phyloP scores from a whole-genome alignment of 2,329 filamentous ascomycete genomes.

The Arthrobotrys sphaeroides region DNA sequence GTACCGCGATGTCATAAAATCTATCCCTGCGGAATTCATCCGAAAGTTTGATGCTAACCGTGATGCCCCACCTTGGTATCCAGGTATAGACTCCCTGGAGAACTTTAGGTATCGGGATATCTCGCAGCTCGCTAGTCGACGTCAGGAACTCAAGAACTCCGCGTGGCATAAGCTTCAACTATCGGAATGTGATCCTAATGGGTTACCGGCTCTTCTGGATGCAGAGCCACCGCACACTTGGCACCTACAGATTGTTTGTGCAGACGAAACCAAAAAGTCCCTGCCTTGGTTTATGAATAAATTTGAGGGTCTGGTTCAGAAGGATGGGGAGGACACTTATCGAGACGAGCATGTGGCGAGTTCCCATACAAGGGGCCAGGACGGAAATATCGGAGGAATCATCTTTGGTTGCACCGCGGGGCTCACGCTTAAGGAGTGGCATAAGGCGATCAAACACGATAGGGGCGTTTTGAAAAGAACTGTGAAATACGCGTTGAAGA shows the following conservation, averaged over 20 bases:
- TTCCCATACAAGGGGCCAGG: constrained; percentile 31
- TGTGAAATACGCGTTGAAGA: constrained; percentile 29
- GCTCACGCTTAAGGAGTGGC: constrained; percentile 23
- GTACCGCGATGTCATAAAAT: constrained; percentile 35
- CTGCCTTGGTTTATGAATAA: constrained; percentile 50
- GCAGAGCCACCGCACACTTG: constrained; percentile 28
- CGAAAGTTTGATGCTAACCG: constrained; percentile 36
- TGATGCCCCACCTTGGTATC: constrained; percentile 39
- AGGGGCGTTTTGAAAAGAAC: constrained; percentile 39
- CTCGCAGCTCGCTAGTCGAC: constrained; percentile 23
- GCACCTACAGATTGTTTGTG: constrained; percentile 47
- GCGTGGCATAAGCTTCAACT: constrained; percentile 44
- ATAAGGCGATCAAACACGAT: constrained; percentile 29
- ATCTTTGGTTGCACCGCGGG: constrained; percentile 46
- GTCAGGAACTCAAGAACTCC: constrained; percentile 15
- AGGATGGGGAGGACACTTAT: constrained; percentile 40
- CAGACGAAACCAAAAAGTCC: constrained; percentile 36
- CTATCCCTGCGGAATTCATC: constrained; percentile 36
- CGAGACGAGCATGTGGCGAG: constrained; percentile 45
- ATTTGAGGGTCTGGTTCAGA: constrained; percentile 25
- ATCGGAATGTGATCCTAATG: constrained; percentile 37
- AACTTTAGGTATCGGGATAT: constrained; percentile 37
- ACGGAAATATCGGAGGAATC: constrained; percentile 39
- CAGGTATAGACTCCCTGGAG: constrained; percentile 42
- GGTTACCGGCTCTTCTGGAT: constrained; percentile 32